A percentile compares a stretch with the other conserved stretches of the same genome.
Evolutionary conservation across 140 eudicot genomes (phyloP).

Genomic region (Stevia rebaudiana): DNA sequence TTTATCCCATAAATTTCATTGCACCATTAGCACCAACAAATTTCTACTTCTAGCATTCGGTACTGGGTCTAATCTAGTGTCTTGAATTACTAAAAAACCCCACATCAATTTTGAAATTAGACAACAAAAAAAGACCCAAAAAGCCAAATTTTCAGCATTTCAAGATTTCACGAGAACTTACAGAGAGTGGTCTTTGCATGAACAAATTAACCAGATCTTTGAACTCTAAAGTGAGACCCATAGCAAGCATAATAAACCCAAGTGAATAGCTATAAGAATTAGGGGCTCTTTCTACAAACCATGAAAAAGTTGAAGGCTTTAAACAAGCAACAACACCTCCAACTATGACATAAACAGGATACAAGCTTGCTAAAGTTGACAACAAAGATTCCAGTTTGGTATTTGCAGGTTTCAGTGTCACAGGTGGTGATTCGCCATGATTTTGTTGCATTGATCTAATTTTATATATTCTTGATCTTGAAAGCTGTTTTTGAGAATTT

Average conservation of each 20-base stretch:
- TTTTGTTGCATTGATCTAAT: slow-evolving; percentile 20
- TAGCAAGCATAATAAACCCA: slow-evolving; percentile 77
- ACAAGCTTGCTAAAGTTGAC: slow-evolving; percentile 69
- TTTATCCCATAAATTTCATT: slow-evolving; percentile 5
- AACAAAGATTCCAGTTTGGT: slow-evolving; percentile 49
- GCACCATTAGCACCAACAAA: background rate
- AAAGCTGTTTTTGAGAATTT: slow-evolving; percentile 1
- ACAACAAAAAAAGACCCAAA: background rate
- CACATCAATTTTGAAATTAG: background rate
- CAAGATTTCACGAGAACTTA: slow-evolving; percentile 37
- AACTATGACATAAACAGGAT: slow-evolving; percentile 72
- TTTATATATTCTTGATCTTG: slow-evolving; percentile 7
- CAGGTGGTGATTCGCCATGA: background rate
- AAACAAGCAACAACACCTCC: slow-evolving; percentile 75
- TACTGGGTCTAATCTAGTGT: background rate
- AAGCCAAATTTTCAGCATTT: background rate
- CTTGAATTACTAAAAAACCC: background rate
- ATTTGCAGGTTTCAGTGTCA: slow-evolving; percentile 12
- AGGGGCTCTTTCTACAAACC: slow-evolving; percentile 65
- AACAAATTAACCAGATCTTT: slow-evolving; percentile 63
- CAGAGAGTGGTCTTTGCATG: slow-evolving; percentile 72
- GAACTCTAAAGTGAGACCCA: slow-evolving; percentile 87
- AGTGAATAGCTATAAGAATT: slow-evolving; percentile 62
- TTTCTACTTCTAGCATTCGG: background rate
- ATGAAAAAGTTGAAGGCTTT: slow-evolving; percentile 67